Conservation (phyloP, 345 rosid species). For the Melaleuca quinquenervia region DNA sequence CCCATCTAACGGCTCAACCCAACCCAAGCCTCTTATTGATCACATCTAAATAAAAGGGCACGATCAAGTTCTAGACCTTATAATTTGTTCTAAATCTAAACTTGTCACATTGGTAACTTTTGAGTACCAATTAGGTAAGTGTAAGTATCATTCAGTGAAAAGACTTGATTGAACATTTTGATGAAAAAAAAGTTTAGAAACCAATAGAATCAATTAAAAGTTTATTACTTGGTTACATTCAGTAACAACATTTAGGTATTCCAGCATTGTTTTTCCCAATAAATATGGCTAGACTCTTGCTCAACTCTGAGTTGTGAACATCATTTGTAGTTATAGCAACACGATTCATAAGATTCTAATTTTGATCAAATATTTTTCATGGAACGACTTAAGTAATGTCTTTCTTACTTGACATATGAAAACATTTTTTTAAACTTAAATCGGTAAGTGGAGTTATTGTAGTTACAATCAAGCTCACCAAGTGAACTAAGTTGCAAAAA, state of each 20-base stretch:
- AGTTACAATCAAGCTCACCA: neutral
- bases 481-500: neutral
- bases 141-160: neutral
- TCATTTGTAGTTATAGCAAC: neutral
- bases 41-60: neutral
- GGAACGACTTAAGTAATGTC: neutral
- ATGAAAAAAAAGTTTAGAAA: neutral
- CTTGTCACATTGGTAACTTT: neutral
- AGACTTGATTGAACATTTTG: neutral
- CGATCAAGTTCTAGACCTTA: neutral
- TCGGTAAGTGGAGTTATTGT: neutral
- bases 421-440: neutral
- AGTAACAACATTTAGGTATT: neutral
- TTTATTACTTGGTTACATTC: neutral
- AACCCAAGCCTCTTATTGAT: neutral
- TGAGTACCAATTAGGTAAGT: neutral
- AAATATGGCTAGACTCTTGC: neutral
- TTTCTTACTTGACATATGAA: neutral
- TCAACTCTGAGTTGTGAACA: neutral
- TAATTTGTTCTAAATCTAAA: neutral
- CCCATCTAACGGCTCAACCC: neutral
- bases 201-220: neutral
- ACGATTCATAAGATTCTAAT: neutral
- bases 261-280: rapidly evolving
- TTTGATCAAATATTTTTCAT: neutral